Evolutionary conservation across 257 asterid species (phyloP).

Genomic region (Solanum tacnaense): DNA sequence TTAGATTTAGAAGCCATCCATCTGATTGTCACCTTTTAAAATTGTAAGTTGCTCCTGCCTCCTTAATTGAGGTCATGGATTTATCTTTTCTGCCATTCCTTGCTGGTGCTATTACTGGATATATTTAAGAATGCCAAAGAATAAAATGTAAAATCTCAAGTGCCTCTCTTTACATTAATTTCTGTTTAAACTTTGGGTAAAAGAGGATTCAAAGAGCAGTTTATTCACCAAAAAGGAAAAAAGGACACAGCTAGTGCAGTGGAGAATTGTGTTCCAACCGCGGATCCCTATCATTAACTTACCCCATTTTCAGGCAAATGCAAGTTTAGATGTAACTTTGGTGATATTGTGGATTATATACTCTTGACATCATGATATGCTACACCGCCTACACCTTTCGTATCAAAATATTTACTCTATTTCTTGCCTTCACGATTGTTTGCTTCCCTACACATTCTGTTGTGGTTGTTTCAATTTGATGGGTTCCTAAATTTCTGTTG

Average conservation of each 20-base stretch:
- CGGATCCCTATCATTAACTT: neutral
- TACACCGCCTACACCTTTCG: neutral
- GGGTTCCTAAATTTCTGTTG: slow-evolving; percentile 18
- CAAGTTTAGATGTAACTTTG: neutral
- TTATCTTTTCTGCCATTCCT: neutral
- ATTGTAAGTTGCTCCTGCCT: neutral
- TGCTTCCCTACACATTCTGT: slow-evolving; percentile 2
- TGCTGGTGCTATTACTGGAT: neutral
- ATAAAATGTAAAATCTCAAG: neutral
- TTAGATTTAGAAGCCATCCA: neutral
- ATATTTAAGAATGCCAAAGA: neutral
- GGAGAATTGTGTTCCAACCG: neutral
- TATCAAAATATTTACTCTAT: neutral
- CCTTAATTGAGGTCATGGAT: neutral
- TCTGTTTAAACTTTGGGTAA: neutral
- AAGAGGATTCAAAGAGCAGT: neutral
- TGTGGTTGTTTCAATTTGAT: slow-evolving; percentile 35
- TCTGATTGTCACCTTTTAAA: neutral
- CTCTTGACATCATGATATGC: neutral
- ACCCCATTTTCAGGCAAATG: neutral
- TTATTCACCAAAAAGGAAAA: neutral
- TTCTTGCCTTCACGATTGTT: neutral
- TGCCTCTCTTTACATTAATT: neutral
- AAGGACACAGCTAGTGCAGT: neutral
- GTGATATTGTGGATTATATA: neutral